Evolutionary conservation across 1,284 basidiomycete species (phyloP).

Genomic region (Athelia psychrophila): DNA sequence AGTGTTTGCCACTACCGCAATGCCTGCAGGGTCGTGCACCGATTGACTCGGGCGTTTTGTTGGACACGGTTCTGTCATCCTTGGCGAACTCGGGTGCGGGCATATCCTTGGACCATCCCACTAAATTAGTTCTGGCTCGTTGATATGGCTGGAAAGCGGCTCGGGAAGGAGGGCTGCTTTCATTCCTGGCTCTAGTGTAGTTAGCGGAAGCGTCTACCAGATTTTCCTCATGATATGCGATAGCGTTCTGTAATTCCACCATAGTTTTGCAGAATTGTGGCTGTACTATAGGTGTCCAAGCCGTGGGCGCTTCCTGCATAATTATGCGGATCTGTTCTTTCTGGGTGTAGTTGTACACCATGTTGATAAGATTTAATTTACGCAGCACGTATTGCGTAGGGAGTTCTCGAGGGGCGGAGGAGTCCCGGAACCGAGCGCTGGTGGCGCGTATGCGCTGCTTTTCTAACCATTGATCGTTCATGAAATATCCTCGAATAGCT

Average conservation of each 20-base stretch:
- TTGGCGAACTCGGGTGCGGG: slow-evolving; percentile 19
- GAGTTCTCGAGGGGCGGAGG: neutral
- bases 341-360: slow-evolving; percentile 8
- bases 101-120: slow-evolving; percentile 4
- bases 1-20: slow-evolving; percentile 32
- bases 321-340: slow-evolving; percentile 24
- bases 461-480: neutral
- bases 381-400: neutral
- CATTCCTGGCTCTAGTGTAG: slow-evolving; percentile 3
- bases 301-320: slow-evolving; percentile 19
- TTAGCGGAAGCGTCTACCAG: slow-evolving; percentile 6
- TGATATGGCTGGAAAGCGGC: too few species aligned
- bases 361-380: neutral
- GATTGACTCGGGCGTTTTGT: slow-evolving; percentile 22
- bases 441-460: neutral
- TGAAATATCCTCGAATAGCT: neutral
- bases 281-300: slow-evolving; percentile 14
- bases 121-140: slow-evolving; percentile 5
- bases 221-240: too few species aligned
- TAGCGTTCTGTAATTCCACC: slow-evolving; percentile 11
- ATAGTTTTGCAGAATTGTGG: slow-evolving; percentile 6
- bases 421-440: neutral
- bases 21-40: slow-evolving; percentile 31
- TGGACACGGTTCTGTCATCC: slow-evolving; percentile 26
- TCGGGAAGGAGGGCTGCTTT: slow-evolving; percentile 4